Base-by-base conservation (phyloP, 306 rosid genomes). In the Echinosophora koreensis region DNA sequence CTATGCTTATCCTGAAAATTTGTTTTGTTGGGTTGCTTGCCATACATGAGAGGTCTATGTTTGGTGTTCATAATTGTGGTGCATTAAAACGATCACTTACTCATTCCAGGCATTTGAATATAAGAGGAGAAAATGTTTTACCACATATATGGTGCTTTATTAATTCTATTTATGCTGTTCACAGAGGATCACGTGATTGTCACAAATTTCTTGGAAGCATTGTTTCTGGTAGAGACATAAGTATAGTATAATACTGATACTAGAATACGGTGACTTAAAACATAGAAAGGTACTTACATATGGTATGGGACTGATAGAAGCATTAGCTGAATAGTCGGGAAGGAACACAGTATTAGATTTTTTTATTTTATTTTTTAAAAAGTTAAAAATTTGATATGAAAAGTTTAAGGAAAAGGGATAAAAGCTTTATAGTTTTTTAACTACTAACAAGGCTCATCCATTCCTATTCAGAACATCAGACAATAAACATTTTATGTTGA, bases 151-250 rank as follows among this genome's bases (percentile, higher is more conserved):
- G 52, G 62, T 54, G 75, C 70, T 46, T 51, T 17, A 38, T 67
- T 22, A 27, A 34, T 66, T 54, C 77, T 50, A 41, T 70, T 52
- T 34, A 69, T 56, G 66, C 55, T 61, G 37, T 17, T 16, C 42
- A 49, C 65, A 49, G 59, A 67, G 73, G 62, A 42, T 54, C 41
- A 5, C 66, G 18, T 61, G 69, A 39, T 30, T 47, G 57, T 81
- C 63, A 28, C 37, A 44, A 71, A 73, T 32, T 76, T 72, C 37
- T 30, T 34, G 69, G 56, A 76, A 76, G 30, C 67, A 54, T 67
- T 8, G 77, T 68, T 51, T 60, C 37, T 69, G 37, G 56, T 22
- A 52, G 41, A 38, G 62, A 32, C 77, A 39, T 15, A 17, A 39
- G 14, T 67, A 47, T 44, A 44, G 55, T 77, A 28, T 18, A 56